Evolutionary conservation across 192 early-diverging fungal genomes (phyloP), one percentile per base, ranked within the genome.

Genomic region (Linnemannia schmuckeri): DNA sequence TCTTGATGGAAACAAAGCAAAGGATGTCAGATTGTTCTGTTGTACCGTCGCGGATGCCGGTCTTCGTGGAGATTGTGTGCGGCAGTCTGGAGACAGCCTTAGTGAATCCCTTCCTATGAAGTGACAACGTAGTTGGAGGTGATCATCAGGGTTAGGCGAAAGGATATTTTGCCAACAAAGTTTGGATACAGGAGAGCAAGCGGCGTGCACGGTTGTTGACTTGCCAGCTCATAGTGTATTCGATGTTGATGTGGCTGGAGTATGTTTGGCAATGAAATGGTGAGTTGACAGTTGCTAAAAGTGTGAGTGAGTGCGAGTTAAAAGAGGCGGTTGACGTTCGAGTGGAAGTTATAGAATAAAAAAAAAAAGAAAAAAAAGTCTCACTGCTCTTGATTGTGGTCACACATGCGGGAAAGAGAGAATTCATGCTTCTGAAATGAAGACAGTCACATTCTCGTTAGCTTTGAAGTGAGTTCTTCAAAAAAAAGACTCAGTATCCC

Each of bases 1-100:
- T 55, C 8, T 22, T 27, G 33, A 63, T 44, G 55, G 24, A 27
- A 13, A 47, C 38, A 17, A 74, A 33, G 44, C 6, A 63, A 10
- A 6, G 66, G 27, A 33, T 3, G 33, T 15, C 13, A 18, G 18
- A 22, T 13, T 37, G 30, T 47, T 9, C n/a, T 7, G 30, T 47
- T 38, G 18, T 80, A 87, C 85, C 76, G 78, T 87, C 79, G 46
- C 85, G 85, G 22, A 87, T 87, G 46, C 85, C 85, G 12, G 85
- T 87, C 68, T 81, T 87, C 57, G 85, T 81, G 10, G 85, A 81
- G 30, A 87, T 41, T 1, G 85, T 81, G 52, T 87, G 85, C 6
- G 85, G 85, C 47, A 87, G 76, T 38, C 85, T 70, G 8, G 71
- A 87, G 20, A 87, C 85, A 22, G 85, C 85, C 80, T 87, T 87